These are phyloP conservation scores for Skeletonema costatum DNA, from an alignment of 108 stramenopile genomes.

Conservation along the genomic window DNA sequence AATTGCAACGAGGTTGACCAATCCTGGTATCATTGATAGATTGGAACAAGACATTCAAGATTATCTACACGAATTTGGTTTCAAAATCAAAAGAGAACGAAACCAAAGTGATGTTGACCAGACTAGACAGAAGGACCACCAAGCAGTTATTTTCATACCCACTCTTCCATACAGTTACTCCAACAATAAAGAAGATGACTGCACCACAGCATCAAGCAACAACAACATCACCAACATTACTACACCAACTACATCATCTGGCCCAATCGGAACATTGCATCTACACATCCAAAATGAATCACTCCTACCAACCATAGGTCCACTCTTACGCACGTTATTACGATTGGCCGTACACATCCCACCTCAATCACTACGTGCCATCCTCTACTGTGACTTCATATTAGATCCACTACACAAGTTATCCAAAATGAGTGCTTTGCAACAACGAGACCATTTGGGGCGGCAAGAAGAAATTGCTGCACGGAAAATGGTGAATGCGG, in stretches of 20 bases:
- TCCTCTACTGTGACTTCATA: constrained; percentile 34
- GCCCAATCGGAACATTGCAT: constrained; percentile 27
- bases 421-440: constrained; percentile 3
- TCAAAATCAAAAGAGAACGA: constrained; percentile 4
- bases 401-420: constrained; percentile 5
- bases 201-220: neutral
- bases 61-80: constrained; percentile 35
- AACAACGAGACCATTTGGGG: constrained; percentile 2
- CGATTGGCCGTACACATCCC: constrained; percentile 18
- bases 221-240: neutral
- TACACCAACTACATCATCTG: neutral
- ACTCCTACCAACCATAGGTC: constrained; percentile 38
- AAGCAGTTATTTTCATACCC: neutral
- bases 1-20: constrained; percentile 30
- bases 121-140: neutral
- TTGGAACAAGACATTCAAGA: constrained; percentile 35
- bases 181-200: neutral
- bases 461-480: constrained; percentile 21
- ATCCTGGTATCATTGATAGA: constrained; percentile 48
- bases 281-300: constrained; percentile 25
- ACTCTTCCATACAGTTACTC: neutral
- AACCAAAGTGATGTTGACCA: neutral
- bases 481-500: constrained; percentile 39
- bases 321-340: constrained; percentile 41
- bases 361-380: constrained; percentile 31